These are phyloP conservation scores for Fusarium tricinctum DNA, from an alignment of 2,329 filamentous ascomycete species.

Conservation along the genomic window DNA sequence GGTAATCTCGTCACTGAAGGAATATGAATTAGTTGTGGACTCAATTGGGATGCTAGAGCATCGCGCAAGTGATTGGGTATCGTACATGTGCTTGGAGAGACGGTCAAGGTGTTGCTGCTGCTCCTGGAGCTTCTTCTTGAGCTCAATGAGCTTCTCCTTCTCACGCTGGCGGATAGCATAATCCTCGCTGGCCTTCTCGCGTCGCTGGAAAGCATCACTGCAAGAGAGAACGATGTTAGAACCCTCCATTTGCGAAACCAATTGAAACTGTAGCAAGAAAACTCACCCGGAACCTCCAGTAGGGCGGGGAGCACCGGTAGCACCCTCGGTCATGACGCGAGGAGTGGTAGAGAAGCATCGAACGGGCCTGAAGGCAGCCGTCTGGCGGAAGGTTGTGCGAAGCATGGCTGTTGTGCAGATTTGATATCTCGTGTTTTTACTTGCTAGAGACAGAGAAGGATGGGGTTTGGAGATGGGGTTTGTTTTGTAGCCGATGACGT, in stretches of 20 bases:
- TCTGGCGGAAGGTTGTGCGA: constrained; percentile 72
- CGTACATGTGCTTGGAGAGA: constrained; percentile 89
- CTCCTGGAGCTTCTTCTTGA: constrained; percentile 79
- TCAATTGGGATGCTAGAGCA: neutral
- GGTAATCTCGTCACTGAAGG: constrained; percentile 79
- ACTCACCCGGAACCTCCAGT: constrained; percentile 68
- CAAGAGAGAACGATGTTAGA: constrained; percentile 20
- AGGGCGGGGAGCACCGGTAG: constrained; percentile 73
- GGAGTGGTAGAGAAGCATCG: constrained; percentile 74
- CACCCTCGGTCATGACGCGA: constrained; percentile 76
- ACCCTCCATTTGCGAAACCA: constrained; percentile 6
- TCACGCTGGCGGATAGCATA: constrained; percentile 88
- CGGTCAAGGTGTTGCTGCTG: constrained; percentile 88
- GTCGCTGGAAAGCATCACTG: constrained; percentile 92
- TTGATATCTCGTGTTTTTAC: constrained; percentile 16
- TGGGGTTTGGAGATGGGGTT: constrained; percentile 28
- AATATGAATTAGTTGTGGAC: constrained; percentile 27
- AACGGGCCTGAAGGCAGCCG: constrained; percentile 67
- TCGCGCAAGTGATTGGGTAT: constrained; percentile 22
- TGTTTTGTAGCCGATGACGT: constrained; percentile 49
- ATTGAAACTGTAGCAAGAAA: constrained; percentile 19
- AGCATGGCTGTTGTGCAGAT: constrained; percentile 67
- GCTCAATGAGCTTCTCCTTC: constrained; percentile 86
- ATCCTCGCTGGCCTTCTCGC: constrained; percentile 89
- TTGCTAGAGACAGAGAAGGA: constrained; percentile 22